Conservation (phyloP, 2,329 filamentous ascomycete genomes). For the Aspergillus persii region DNA sequence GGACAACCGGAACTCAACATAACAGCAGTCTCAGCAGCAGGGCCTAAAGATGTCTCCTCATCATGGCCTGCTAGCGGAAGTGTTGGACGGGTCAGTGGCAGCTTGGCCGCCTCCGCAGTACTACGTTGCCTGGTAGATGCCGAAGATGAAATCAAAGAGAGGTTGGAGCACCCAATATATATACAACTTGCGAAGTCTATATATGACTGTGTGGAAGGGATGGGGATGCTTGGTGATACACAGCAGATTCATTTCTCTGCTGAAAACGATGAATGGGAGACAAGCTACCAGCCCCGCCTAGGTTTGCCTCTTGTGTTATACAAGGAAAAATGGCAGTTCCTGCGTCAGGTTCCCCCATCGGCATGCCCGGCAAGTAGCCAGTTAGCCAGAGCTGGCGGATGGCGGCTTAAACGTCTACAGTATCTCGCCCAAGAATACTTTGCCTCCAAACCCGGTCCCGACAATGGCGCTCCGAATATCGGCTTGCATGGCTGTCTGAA, state of each 20-base stretch:
- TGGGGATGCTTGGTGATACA: neutral
- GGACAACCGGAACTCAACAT: constrained; percentile 1
- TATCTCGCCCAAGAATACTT: constrained; percentile 4
- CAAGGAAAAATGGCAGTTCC: constrained; percentile 1
- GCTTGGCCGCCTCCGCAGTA: constrained; percentile 2
- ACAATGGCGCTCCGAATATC: constrained; percentile 4
- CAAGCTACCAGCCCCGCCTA: neutral
- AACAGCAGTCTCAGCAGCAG: constrained; percentile 1
- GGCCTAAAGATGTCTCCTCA: neutral
- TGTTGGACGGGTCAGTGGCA: constrained; percentile 1
- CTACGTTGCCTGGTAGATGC: neutral
- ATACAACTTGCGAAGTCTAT: neutral
- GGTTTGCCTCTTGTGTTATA: neutral
- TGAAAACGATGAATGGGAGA: constrained; percentile 7
- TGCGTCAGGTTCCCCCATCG: neutral
- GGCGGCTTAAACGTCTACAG: neutral
- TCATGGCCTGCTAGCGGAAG: constrained; percentile 2
- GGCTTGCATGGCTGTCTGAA: constrained; percentile 1
- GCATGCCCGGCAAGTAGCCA: neutral
- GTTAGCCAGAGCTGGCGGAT: too few relatives aligned
- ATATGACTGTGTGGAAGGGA: neutral
- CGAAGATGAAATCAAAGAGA: neutral
- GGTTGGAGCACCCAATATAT: neutral
- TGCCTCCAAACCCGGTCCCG: constrained; percentile 2
- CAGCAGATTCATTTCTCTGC: constrained; percentile 5